These are phyloP conservation scores for Aureobasidium sp. DNA, from an alignment of 2,329 filamentous ascomycete species.

Conservation along the genomic window DNA sequence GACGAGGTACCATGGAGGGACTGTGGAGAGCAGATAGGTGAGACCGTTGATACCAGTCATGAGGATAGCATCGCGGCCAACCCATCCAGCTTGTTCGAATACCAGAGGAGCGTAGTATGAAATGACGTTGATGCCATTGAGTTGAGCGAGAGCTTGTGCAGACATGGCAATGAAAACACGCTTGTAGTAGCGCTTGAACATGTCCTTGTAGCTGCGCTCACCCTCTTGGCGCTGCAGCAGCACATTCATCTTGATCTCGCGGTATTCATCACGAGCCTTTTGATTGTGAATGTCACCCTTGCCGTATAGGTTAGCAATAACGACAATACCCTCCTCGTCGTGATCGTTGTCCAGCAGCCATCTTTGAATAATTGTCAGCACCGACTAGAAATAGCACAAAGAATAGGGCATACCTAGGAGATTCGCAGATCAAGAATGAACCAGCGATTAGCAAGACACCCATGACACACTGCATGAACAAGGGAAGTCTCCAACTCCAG, in stretches of 20 bases:
- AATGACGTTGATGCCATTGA: constrained; percentile 99
- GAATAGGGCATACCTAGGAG: constrained; percentile 59
- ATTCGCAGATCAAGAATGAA: constrained; percentile 91
- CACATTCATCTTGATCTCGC: constrained; percentile 98
- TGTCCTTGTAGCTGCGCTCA: constrained; percentile 81
- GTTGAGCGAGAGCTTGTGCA: constrained; percentile 86
- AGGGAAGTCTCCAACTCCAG: constrained; percentile 81
- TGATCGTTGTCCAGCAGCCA: constrained; percentile 98
- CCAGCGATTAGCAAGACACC: constrained; percentile 75
- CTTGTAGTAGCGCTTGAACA: constrained; percentile 88
- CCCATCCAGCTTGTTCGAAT: constrained; percentile 95
- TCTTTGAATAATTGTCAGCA: constrained; percentile 38
- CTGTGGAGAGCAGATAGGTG: constrained; percentile 83
- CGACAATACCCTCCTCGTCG: constrained; percentile 95
- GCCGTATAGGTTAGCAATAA: constrained; percentile 95
- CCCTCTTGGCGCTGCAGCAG: constrained; percentile 89
- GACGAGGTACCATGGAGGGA: constrained; percentile 95
- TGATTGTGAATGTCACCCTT: constrained; percentile 90
- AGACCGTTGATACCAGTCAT: constrained; percentile 97
- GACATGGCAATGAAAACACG: constrained; percentile 99
- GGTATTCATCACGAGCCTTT: constrained; percentile 90
- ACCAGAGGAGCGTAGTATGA: constrained; percentile 97
- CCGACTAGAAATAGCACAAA: neutral
- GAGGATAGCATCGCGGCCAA: constrained; percentile 78
- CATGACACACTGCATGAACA: constrained; percentile 93